These are phyloP conservation scores for Lasiodiplodia theobromae DNA, from an alignment of 2,329 filamentous ascomycete species.

Conservation along the genomic window DNA sequence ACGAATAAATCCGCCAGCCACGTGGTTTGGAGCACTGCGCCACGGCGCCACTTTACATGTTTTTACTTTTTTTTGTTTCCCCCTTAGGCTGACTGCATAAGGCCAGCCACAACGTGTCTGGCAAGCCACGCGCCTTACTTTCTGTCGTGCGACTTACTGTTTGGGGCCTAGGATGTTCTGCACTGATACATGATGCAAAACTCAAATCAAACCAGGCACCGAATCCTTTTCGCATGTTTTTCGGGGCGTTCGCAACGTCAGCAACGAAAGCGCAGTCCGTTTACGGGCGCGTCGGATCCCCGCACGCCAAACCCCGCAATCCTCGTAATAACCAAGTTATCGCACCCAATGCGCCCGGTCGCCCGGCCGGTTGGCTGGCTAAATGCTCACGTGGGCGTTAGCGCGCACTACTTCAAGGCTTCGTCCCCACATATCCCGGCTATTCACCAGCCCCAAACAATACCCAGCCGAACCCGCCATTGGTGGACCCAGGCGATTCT, in stretches of 20 bases:
- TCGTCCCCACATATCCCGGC: slow-evolving; percentile 4
- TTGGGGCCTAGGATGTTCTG: not conserved
- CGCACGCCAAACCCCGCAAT: slow-evolving; percentile 16
- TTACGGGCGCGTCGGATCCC: slow-evolving; percentile 3
- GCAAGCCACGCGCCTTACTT: not conserved
- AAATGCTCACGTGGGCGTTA: not conserved
- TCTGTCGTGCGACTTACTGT: not conserved
- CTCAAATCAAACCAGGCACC: slow-evolving; percentile 4
- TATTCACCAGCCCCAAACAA: not conserved
- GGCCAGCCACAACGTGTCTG: slow-evolving; percentile 5
- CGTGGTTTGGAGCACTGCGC: not conserved
- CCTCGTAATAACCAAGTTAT: not conserved
- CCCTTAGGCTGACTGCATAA: slow-evolving; percentile 1
- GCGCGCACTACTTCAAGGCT: not conserved
- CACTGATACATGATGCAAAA: not conserved
- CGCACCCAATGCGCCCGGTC: not conserved
- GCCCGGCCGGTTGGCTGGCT: slow-evolving; percentile 8
- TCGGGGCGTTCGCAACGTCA: not conserved
- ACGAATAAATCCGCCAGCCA: slow-evolving; percentile 3
- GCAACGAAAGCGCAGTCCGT: not conserved
- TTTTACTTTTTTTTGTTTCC: not conserved
- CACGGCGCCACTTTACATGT: not conserved
- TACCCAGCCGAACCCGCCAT: not conserved
- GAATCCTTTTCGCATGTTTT: not conserved
- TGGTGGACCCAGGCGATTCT: slow-evolving; percentile 5